Evolutionary conservation across 352 stramenopile species (phyloP).

Genomic region (Globisporangium acanthophoron): DNA sequence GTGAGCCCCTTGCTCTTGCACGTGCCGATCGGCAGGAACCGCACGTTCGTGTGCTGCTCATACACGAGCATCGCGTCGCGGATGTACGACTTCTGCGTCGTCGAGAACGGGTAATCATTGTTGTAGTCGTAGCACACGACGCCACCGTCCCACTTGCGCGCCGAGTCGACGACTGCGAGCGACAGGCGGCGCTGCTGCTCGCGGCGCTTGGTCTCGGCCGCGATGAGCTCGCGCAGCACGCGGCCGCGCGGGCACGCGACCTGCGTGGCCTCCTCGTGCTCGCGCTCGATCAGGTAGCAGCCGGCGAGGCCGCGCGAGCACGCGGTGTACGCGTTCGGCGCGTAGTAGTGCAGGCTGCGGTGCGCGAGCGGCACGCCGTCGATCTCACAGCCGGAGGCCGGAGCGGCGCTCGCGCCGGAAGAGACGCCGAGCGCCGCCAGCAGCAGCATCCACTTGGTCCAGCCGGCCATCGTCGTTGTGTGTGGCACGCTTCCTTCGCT

Average conservation of each 20-base stretch:
- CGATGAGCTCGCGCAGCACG: slow-evolving; percentile 26
- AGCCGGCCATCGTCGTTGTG: background rate
- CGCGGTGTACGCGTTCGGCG: slow-evolving; percentile 64
- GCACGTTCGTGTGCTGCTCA: slow-evolving; percentile 64
- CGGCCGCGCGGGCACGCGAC: slow-evolving; percentile 46
- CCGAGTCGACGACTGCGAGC: slow-evolving; percentile 52
- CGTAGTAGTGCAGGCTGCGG: slow-evolving; percentile 67
- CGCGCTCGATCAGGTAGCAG: slow-evolving; percentile 60
- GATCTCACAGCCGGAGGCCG: slow-evolving; percentile 41
- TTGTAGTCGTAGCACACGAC: slow-evolving; percentile 77
- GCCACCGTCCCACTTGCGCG: slow-evolving; percentile 55
- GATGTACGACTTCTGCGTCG: slow-evolving; percentile 49
- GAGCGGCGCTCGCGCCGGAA: background rate
- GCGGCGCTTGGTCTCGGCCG: slow-evolving; percentile 17
- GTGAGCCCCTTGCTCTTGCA: slow-evolving; percentile 42
- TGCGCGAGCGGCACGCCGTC: slow-evolving; percentile 51
- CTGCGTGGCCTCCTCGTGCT: slow-evolving; percentile 53
- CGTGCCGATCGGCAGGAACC: slow-evolving; percentile 48
- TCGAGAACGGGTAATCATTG: slow-evolving; percentile 57
- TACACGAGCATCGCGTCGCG: slow-evolving; percentile 61
- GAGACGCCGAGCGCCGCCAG: background rate
- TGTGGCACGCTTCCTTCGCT: background rate
- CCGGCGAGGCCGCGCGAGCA: slow-evolving; percentile 52
- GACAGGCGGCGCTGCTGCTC: slow-evolving; percentile 43
- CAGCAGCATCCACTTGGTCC: slow-evolving; percentile 1